Conservation (phyloP, 257 asterid species). For the Lithospermum erythrorhizon region DNA sequence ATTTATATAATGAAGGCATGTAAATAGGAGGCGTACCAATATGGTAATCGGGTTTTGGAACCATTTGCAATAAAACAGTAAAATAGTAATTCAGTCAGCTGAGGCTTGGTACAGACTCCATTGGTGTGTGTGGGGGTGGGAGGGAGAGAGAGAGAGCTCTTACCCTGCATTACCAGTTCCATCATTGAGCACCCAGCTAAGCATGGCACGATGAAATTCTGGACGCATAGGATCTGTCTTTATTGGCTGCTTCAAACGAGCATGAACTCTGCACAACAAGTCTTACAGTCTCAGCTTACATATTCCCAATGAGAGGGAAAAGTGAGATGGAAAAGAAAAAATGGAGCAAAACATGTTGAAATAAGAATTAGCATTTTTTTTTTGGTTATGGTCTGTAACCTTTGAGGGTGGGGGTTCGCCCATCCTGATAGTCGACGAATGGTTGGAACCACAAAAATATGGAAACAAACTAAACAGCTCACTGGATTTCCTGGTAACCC, state of each 20-base stretch:
- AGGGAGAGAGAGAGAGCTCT: slow-evolving; percentile 11
- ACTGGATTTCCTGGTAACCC: slow-evolving; percentile 99
- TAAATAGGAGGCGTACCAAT: too few species aligned
- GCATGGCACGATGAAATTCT: slow-evolving; percentile 71
- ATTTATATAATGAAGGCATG: not conserved
- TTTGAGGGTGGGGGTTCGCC: slow-evolving; percentile 70
- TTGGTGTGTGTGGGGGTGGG: not conserved
- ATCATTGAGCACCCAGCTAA: slow-evolving; percentile 54
- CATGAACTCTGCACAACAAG: slow-evolving; percentile 49
- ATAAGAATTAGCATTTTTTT: slow-evolving; percentile 7
- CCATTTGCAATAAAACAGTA: not conserved
- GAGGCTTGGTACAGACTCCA: not conserved
- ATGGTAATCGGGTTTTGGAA: not conserved
- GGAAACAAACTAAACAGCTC: slow-evolving; percentile 89
- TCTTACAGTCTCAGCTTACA: slow-evolving; percentile 10
- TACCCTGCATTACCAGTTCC: slow-evolving; percentile 62
- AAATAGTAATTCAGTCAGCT: not conserved
- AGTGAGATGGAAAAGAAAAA: slow-evolving; percentile 1
- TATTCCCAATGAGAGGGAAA: slow-evolving; percentile 7
- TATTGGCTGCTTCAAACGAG: slow-evolving; percentile 68
- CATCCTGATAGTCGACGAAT: slow-evolving; percentile 87
- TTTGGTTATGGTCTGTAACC: slow-evolving; percentile 42
- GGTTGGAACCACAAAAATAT: slow-evolving; percentile 86
- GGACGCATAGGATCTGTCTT: slow-evolving; percentile 69
- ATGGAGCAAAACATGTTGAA: slow-evolving; percentile 1